Conservation (phyloP, 202 grass and related monocot genomes). For the Miscanthus sacchariflorus region DNA sequence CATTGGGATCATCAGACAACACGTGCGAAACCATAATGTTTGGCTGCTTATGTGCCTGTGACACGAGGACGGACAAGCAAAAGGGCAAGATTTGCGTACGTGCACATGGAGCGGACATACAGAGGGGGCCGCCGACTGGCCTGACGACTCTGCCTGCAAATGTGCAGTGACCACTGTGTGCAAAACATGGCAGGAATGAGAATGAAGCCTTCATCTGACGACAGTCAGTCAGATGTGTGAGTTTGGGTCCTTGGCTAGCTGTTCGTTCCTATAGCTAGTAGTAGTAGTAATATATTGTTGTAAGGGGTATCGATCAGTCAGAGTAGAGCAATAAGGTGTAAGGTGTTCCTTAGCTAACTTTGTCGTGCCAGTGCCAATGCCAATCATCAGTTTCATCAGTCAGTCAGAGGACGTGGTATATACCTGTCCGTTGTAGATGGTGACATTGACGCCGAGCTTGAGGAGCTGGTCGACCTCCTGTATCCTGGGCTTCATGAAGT, state of each 20-base stretch:
- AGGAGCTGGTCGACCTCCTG: conserved; percentile 87
- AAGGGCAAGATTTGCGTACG: background rate
- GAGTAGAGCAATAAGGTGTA: background rate
- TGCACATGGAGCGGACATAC: background rate
- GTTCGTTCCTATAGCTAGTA: no score
- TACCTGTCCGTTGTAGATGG: conserved; percentile 91
- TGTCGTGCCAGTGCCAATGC: background rate
- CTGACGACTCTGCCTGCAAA: background rate
- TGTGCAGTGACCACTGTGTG: background rate
- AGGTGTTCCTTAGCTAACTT: background rate
- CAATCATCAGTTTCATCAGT: background rate
- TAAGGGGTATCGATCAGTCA: background rate
- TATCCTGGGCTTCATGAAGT: conserved; percentile 96
- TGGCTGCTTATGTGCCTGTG: background rate
- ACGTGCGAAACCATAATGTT: background rate
- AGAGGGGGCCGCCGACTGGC: background rate
- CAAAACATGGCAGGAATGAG: background rate
- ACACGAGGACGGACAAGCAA: background rate
- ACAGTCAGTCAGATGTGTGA: background rate
- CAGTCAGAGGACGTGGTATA: background rate
- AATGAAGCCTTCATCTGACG: background rate
- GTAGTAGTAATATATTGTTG: no score
- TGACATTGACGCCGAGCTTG: conserved; percentile 70
- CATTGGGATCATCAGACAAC: background rate
- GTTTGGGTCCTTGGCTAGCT: background rate